These are phyloP conservation scores for Lentinus tigrinus DNA, from an alignment of 768 basidiomycete genomes.

Conservation along the genomic window DNA sequence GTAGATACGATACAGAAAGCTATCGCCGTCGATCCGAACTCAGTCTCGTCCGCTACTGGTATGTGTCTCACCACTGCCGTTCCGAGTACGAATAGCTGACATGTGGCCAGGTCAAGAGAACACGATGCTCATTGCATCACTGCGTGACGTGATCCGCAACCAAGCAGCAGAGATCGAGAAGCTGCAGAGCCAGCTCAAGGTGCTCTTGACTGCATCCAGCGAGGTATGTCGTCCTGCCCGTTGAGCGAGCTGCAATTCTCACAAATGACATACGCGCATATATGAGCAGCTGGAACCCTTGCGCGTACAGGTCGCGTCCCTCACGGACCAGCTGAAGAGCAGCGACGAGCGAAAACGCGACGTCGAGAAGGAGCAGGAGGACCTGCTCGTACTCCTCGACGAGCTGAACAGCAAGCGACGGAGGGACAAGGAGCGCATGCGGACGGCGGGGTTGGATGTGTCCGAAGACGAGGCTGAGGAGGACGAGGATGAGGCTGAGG, in stretches of 20 bases:
- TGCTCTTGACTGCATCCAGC: slow-evolving; percentile 32
- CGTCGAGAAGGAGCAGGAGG: slow-evolving; percentile 94
- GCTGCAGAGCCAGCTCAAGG: slow-evolving; percentile 61
- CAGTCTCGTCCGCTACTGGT: slow-evolving; percentile 61
- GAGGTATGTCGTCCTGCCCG: slow-evolving; percentile 26
- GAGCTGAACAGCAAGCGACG: slow-evolving; percentile 85
- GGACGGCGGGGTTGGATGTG: slow-evolving; percentile 76
- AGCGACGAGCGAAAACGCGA: slow-evolving; percentile 72
- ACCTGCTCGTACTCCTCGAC: slow-evolving; percentile 88
- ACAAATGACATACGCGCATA: neutral
- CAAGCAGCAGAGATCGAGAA: slow-evolving; percentile 80
- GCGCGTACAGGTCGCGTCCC: slow-evolving; percentile 42
- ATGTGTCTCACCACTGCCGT: slow-evolving; percentile 17
- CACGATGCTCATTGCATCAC: slow-evolving; percentile 75
- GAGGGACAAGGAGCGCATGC: slow-evolving; percentile 78
- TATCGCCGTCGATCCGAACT: slow-evolving; percentile 66
- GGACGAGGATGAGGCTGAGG: slow-evolving; percentile 40
- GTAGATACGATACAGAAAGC: slow-evolving; percentile 77
- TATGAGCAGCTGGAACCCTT: slow-evolving; percentile 42
- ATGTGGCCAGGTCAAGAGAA: slow-evolving; percentile 60
- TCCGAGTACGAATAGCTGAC: no score
- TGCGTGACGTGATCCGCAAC: slow-evolving; percentile 78
- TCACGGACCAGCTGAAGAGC: slow-evolving; percentile 47
- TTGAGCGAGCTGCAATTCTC: no score
- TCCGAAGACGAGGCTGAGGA: slow-evolving; percentile 90